Evolutionary conservation across 2,329 filamentous ascomycete species (phyloP), one percentile per base, ranked within the genome.

Genomic region (Exserohilum turcica): DNA sequence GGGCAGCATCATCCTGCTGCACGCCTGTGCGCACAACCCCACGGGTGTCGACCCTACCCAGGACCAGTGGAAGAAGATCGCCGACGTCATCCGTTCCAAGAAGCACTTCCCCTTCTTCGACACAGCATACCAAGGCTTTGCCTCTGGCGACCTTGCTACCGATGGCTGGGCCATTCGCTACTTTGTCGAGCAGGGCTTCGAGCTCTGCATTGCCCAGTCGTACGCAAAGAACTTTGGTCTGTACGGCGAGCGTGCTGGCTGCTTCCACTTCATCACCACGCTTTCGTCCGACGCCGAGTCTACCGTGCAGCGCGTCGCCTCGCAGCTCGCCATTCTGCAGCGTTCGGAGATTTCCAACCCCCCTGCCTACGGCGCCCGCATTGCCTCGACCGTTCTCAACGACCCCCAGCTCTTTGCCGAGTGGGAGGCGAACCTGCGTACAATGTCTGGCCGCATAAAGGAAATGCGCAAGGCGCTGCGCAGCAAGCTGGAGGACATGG

Each of bases 91-190:
- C 76, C 84, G 84, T 67, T 76, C 85, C 68, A 91, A 89, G 78
- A 85, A 85, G 60, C 93, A 95, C 77, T 96, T 99, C 80, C 93
- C 94, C 68, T 97, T 99, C 85, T 97, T 99, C 78, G 94, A 99
- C 81, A 91, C 86, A 61, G 94, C 94, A 51, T 99, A 99, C 81
- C 94, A 97, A 78, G 93, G 94, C 52, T 99, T 99, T 74, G 94
- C 94, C 3, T 96, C 94, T 0, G 94, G 94, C 54, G 87, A 95
- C 74, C 84, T 97, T 16, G 82, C 84, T 65, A 85, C 86, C 56
- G 94, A 99, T 74, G 91, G 90, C 60, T 92, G 88, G 81, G 91
- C 94, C n/a, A 88, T 99, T 65, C 89, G 91, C 64, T 90, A 96
- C 82, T 99, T 99, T 72, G 82, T 96, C 68, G 88, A 93, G 71